Conservation (phyloP, 345 rosid genomes). For the Brassica juncea region DNA sequence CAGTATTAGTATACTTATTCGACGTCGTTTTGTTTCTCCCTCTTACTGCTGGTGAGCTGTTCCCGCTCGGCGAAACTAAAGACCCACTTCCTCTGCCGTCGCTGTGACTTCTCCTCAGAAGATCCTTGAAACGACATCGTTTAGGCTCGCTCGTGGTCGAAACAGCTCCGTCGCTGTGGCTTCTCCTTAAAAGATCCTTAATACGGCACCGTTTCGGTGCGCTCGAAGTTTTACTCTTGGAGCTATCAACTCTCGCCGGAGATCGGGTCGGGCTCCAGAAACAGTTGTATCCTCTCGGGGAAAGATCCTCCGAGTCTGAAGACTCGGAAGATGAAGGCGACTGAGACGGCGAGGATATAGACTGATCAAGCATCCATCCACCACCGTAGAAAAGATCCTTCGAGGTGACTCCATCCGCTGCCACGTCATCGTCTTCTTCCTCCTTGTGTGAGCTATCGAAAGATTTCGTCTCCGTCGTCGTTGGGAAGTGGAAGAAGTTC, state of each 20-base stretch:
- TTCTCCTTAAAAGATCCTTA: conserved; percentile 27
- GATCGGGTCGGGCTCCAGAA: conserved; percentile 35
- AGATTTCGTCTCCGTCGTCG: background rate
- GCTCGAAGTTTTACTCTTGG: conserved; percentile 18
- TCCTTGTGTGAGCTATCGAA: background rate
- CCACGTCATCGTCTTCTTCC: conserved; percentile 22
- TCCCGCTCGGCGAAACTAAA: background rate
- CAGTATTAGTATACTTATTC: background rate
- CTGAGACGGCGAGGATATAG: conserved; percentile 20
- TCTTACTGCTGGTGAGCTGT: background rate
- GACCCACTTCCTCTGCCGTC: conserved; percentile 3
- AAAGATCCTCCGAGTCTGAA: background rate
- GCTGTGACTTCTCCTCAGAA: conserved; percentile 31
- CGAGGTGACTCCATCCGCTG: background rate
- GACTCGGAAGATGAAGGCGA: conserved; percentile 33
- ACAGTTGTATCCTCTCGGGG: conserved; percentile 14
- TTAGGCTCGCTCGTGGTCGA: conserved; percentile 1
- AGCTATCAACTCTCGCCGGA: conserved; percentile 21
- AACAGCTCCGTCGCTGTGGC: conserved; percentile 35
- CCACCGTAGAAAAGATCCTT: conserved; percentile 25
- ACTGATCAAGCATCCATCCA: conserved; percentile 16
- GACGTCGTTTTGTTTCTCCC: conserved; percentile 10
- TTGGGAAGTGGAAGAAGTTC: conserved; percentile 29
- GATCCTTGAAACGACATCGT: conserved; percentile 30
- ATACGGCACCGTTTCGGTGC: conserved; percentile 19